Conservation (phyloP, 192 early-diverging fungal genomes). For the Kickxella alabastrina region DNA sequence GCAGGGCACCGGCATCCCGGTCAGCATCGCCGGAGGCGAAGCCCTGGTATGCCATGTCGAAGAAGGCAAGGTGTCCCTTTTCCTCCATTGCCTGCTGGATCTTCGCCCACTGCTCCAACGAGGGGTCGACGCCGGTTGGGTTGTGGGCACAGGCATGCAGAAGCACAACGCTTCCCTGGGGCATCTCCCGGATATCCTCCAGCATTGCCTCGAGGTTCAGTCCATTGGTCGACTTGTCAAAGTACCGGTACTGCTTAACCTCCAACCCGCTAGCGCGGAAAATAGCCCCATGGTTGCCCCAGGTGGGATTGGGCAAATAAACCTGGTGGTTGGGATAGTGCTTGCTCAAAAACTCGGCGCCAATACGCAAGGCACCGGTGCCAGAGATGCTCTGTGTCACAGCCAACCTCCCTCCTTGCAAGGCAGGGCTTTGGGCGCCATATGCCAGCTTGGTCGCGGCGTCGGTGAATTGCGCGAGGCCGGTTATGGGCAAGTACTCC, state of each 20-base stretch:
- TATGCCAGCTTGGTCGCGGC: slow-evolving; percentile 83
- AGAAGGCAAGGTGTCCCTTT: slow-evolving; percentile 85
- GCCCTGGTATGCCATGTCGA: slow-evolving; percentile 99
- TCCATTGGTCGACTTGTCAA: slow-evolving; percentile 87
- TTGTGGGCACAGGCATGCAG: slow-evolving; percentile 99
- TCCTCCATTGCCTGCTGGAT: slow-evolving; percentile 78
- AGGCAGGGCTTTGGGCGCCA: slow-evolving; percentile 65
- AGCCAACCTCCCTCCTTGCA: slow-evolving; percentile 73
- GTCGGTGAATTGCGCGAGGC: slow-evolving; percentile 77
- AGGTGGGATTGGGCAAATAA: slow-evolving; percentile 89
- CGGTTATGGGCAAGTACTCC: slow-evolving; percentile 96
- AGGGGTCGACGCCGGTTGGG: slow-evolving; percentile 98
- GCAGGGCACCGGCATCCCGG: slow-evolving; percentile 89
- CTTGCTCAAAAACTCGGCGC: slow-evolving; percentile 77
- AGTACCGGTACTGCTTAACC: slow-evolving; percentile 90
- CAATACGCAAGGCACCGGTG: slow-evolving; percentile 93
- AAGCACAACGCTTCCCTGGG: slow-evolving; percentile 82
- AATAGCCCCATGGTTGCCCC: slow-evolving; percentile 97
- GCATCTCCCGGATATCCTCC: slow-evolving; percentile 83
- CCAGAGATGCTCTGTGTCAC: slow-evolving; percentile 96
- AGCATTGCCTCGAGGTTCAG: slow-evolving; percentile 91
- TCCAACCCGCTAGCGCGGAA: slow-evolving; percentile 87
- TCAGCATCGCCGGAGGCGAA: slow-evolving; percentile 91
- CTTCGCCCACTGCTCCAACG: slow-evolving; percentile 84
- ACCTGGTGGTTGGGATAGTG: slow-evolving; percentile 80